Base-by-base conservation (phyloP, 1,284 basidiomycete species). In the Heterobasidion parviporum region DNA sequence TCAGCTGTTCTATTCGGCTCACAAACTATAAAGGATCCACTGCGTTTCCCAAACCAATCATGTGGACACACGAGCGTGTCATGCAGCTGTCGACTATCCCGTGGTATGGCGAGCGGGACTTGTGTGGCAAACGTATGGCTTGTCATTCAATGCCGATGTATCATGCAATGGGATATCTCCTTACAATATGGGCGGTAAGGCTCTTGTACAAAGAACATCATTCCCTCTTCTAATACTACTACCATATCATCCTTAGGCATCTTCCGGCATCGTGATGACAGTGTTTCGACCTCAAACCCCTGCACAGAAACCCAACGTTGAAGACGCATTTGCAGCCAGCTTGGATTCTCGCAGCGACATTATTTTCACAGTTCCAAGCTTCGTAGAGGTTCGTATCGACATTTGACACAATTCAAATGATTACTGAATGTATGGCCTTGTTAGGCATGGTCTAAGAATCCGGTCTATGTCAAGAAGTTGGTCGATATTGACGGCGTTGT, bases 31-130 rank as follows among this genome's bases (percentile, higher is more conserved):
- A 43, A 67, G 65, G 65, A 8, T 66, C 65, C 3, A 64, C 64
- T 3, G 61, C 66, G 2, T 65, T 63, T 49, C 65, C 66, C 2
- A 67, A 67, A 52, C 64, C 64, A 2, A 60, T 65, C 18, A 14
- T 36, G 7, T 61, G 54, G 48, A 62, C 57, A 4, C 56, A 59
- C 34, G 36, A 53, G 16, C 55, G 54, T 10, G 53, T 61, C 10
- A 9, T 60, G 2, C 46, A 56, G 14, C 45, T 50, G 3, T 46
- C 38, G 14, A 38, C 53, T 7, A 52, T 48, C 36, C 57, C 58
- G 50, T 58, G 58, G 61, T 63, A 60, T 52, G 63, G 63, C 1
- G 61, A 64, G 15, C 47, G 54, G 1, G 63, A 66, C 49, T 18
- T 65, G 44, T 62, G 59, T 12, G 65, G 66, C 14, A 8, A 59